Base-by-base conservation (phyloP, 2,329 filamentous ascomycete species). In the Trichoderma simmonsii region DNA sequence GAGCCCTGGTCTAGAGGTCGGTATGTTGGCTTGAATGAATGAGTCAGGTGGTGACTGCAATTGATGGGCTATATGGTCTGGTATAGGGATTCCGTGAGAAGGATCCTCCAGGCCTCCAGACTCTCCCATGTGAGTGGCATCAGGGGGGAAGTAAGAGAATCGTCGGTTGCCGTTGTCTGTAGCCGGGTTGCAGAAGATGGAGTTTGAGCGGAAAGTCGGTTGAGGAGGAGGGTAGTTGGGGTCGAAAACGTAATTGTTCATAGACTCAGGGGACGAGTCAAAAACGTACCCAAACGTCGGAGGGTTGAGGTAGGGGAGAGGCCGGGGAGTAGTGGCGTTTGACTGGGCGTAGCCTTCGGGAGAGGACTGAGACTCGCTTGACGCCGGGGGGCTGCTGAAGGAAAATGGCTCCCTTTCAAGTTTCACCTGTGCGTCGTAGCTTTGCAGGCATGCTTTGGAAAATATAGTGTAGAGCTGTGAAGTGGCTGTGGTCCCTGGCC, bases 401-500 rank as follows among this genome's bases (percentile, higher is more conserved):
- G 80, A 79, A 70, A 77, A 78, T 0, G 75, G 69, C 21, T 74
- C 65, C 21, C 77, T 77, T 57, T 75, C 74, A 36, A 77, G 75
- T 39, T 75, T 67, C 6, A 74, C 76, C 28, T 86, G 85, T 8
- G 84, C 88, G 74, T 95, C 91, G 81, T 97, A 99, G 76, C 94
- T 94, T 79, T 93, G 94, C 77, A 98, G 85, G 77, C 95, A 97
- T 14, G 95, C 94, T 72, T 88, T 89, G 62, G 95, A 91, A 64
- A 99, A 89, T 74, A 93, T 94, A n/a, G 88, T 86, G 79, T 98
- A 98, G 14, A 98, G 88, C 76, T 96, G 90, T 11, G 93, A 90
- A 3, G 95, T 94, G 18, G 94, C 92, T 51, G 91, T 88, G 2
- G 95, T 94, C 12, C 95, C 96, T 0, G 96, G 96, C 96, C 96